Conservation (phyloP, 306 rosid genomes). For the Hippophae tibetana region DNA sequence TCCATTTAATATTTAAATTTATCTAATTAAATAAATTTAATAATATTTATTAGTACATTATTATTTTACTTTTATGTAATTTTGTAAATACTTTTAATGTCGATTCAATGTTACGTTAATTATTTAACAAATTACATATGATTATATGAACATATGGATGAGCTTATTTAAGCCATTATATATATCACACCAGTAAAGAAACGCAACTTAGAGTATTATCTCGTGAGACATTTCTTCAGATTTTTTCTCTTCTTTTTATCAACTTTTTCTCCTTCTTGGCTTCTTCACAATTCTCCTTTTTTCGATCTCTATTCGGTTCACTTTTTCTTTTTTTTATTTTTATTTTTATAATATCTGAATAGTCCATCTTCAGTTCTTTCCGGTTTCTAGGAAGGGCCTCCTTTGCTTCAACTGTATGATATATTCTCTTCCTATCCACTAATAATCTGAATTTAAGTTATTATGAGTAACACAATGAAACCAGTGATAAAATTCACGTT, state of each 20-base stretch:
- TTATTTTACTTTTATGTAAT: too few species aligned
- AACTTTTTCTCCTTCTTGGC: neutral
- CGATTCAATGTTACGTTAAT: too few species aligned
- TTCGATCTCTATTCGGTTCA: neutral
- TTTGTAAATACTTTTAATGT: too few species aligned
- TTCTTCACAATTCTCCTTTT: neutral
- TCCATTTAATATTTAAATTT: too few species aligned
- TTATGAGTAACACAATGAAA: constrained; percentile 67
- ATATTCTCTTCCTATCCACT: neutral
- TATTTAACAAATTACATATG: too few species aligned
- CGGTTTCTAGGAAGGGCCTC: neutral
- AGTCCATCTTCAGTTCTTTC: neutral
- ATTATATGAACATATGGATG: too few species aligned
- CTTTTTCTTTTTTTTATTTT: neutral
- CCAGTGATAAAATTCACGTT: constrained; percentile 53
- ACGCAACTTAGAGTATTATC: neutral
- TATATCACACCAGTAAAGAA: neutral
- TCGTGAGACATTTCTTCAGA: neutral
- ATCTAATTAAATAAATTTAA: too few species aligned
- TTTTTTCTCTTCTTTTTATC: neutral
- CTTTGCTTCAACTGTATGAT: neutral
- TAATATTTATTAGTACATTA: too few species aligned
- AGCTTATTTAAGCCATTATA: too few species aligned
- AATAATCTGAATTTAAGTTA: constrained; percentile 5
- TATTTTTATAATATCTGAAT: neutral